Conservation (phyloP, 352 stramenopile species). For the Thraustochytrium striatum region DNA sequence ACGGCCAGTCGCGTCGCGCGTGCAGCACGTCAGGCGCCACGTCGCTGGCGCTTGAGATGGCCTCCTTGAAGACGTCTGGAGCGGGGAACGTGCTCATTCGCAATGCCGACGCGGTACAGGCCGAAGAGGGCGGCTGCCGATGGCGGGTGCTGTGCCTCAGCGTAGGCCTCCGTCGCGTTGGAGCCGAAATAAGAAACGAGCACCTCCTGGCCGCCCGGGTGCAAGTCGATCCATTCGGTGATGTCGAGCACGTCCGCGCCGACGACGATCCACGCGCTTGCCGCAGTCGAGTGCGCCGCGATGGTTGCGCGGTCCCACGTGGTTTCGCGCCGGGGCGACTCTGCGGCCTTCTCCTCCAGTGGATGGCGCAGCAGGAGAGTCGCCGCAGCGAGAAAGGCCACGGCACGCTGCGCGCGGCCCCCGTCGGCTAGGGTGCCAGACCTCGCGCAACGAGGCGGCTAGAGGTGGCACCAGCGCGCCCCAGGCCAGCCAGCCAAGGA, state of each 20-base stretch:
- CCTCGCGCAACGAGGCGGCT: neutral
- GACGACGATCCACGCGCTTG: neutral
- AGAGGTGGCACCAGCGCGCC: neutral
- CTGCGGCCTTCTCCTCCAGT: neutral
- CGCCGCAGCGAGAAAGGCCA: neutral
- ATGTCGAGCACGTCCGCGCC: slow-evolving; percentile 5
- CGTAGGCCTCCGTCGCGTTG: neutral
- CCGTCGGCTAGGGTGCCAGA: neutral
- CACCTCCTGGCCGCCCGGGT: neutral
- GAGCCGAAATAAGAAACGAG: neutral
- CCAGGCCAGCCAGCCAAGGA: neutral
- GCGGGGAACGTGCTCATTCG: no score
- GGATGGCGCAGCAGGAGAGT: neutral
- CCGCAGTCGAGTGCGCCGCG: neutral
- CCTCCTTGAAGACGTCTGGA: no score
- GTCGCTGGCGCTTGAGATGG: no score
- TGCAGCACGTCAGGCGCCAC: no score
- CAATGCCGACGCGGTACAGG: no score
- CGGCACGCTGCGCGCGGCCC: neutral
- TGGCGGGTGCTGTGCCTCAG: neutral
- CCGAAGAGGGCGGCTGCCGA: no score
- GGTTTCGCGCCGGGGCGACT: neutral
- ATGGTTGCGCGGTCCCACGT: neutral
- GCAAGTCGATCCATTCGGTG: neutral
- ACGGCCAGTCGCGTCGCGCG: no score